These are phyloP conservation scores for Eimeria praecox DNA, from an alignment of 169 alveolate species.

Conservation along the genomic window DNA sequence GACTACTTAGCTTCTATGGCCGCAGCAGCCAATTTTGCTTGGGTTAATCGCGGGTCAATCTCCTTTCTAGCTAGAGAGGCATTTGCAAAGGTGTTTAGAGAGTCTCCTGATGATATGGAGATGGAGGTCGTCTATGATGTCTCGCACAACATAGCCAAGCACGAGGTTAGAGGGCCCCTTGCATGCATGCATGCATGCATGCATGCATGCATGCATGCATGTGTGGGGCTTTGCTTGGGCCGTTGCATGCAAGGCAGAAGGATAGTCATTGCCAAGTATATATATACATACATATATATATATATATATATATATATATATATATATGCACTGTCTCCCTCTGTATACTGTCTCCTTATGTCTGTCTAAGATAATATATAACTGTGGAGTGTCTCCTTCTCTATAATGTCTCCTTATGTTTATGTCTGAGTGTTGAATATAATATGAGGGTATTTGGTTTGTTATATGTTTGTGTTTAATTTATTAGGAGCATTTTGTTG, in stretches of 20 bases:
- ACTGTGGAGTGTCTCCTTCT: too few species aligned
- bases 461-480: too few species aligned
- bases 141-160: conserved; percentile 94
- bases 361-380: too few species aligned
- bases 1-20: conserved; percentile 93
- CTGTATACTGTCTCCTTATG: too few species aligned
- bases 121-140: conserved; percentile 95
- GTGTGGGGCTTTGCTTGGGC: background rate
- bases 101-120: conserved; percentile 93
- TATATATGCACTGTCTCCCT: background rate
- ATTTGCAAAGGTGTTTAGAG: conserved; percentile 87
- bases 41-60: conserved; percentile 92
- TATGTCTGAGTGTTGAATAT: too few species aligned
- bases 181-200: too few species aligned
- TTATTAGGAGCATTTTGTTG: conserved; percentile 87
- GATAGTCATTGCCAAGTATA: background rate
- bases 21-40: conserved; percentile 95
- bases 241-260: background rate
- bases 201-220: background rate
- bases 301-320: background rate
- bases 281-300: background rate
- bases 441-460: too few species aligned
- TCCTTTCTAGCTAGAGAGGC: conserved; percentile 87
- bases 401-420: too few species aligned
- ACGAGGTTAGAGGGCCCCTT: too few species aligned